These are phyloP conservation scores for Aspergillus sp. DNA, from an alignment of 2,329 filamentous ascomycete species.

Conservation along the genomic window DNA sequence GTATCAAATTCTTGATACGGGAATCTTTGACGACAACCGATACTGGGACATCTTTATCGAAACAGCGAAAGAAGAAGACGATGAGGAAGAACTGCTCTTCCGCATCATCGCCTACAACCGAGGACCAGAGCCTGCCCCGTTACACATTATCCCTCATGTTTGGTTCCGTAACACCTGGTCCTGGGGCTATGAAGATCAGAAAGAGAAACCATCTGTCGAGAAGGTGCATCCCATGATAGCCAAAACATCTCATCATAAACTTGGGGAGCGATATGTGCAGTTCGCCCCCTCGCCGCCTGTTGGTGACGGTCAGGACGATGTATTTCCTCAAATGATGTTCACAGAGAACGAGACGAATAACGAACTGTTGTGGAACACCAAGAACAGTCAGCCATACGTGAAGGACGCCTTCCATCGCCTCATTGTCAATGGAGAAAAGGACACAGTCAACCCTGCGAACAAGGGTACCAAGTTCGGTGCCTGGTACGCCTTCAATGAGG, in stretches of 20 bases:
- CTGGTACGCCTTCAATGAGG: constrained; percentile 91
- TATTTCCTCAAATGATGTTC: constrained; percentile 82
- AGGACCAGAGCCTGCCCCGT: constrained; percentile 81
- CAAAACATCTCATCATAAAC: constrained; percentile 73
- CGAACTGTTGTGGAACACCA: constrained; percentile 70
- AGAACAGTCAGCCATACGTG: constrained; percentile 81
- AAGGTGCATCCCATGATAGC: constrained; percentile 66
- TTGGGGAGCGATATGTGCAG: constrained; percentile 81
- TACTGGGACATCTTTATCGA: constrained; percentile 99
- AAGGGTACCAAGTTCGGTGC: constrained; percentile 86
- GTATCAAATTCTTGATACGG: constrained; percentile 90
- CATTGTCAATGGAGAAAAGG: constrained; percentile 79
- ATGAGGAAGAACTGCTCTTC: constrained; percentile 88
- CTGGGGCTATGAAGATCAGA: constrained; percentile 77
- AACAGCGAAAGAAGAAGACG: constrained; percentile 89
- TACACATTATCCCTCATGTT: constrained; percentile 91
- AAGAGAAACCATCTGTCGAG: constrained; percentile 78
- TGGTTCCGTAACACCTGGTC: constrained; percentile 99
- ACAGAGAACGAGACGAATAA: constrained; percentile 96
- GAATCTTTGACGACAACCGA: constrained; percentile 79
- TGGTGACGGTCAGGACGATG: constrained; percentile 75
- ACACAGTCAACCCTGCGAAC: constrained; percentile 75
- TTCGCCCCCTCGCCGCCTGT: constrained; percentile 88
- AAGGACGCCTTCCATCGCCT: constrained; percentile 93
- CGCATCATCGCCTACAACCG: constrained; percentile 96